Base-by-base conservation (phyloP, 1,139 yeast genomes). In the Candida sp. region DNA sequence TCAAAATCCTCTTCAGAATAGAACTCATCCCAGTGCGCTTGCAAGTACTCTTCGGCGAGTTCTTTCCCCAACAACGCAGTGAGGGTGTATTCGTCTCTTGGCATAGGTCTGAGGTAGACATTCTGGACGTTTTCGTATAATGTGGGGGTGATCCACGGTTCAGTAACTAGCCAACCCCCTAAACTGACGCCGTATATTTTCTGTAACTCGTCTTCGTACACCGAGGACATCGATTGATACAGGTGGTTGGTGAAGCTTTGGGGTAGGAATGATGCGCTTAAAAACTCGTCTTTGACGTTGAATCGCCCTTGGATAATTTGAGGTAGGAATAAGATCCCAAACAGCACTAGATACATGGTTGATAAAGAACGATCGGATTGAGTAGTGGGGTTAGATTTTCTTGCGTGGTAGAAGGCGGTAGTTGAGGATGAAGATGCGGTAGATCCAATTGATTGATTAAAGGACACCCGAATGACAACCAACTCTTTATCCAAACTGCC, bases 81-180 rank as follows among this genome's bases (percentile, higher is more conserved):
- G 30, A 58, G 53, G 7, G 60, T 54, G 47, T 58, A 63, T 49
- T 66, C 70, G 50, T 66, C 70, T 3, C 58, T 56, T 2, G 68
- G 67, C 46, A 55, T 51, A 4, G 45, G 39, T 4, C 60, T 61
- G n/a, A 22, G 9, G 7, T 50, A 51, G 22, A 22, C 17, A 9
- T 42, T 35, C 7, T 53, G 49, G 4, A 57, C 57, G 9, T 50
- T 46, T 5, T 63, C 65, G 54, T 63, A 66, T 3, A 66, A 35
- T 27, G 59, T 55, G 4, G 69, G 68, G 2, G 64, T 63, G 26
- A 66, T 66, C 67, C 68, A 66, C 0, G 70, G 70, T 49, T 67
- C 70, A n/a, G 64, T 55, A 3, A 66, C 65, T 11, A 66, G 54
- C 70, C 70, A 66, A 3, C 70, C 69, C 7, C 70, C 70, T 39